phyloP scores from a whole-genome alignment of 2,329 filamentous ascomycete species.

The Pyrenochaeta sp. region DNA sequence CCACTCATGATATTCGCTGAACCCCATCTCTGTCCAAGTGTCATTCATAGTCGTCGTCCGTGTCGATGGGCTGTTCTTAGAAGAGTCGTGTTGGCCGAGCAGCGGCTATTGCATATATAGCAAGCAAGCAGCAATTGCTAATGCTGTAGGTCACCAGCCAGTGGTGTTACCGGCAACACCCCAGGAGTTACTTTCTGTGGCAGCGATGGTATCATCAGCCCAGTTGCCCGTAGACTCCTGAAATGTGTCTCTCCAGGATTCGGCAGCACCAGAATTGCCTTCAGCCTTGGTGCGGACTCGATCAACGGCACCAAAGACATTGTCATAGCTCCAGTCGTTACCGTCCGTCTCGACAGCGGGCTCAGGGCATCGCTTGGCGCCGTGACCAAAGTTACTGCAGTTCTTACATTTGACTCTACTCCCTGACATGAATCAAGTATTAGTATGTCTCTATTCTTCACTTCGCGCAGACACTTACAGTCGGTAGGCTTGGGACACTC shows the following conservation, averaged over 20 bases:
- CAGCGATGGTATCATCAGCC: slow-evolving; percentile 22
- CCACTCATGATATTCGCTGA: no score
- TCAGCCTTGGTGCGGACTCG: slow-evolving; percentile 31
- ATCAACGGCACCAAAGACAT: slow-evolving; percentile 21
- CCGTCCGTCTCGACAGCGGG: slow-evolving; percentile 34
- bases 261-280: slow-evolving; percentile 19
- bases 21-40: no score
- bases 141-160: slow-evolving; percentile 14
- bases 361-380: slow-evolving; percentile 51
- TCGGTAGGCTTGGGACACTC: slow-evolving; percentile 65
- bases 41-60: no score
- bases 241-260: slow-evolving; percentile 25
- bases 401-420: slow-evolving; percentile 67
- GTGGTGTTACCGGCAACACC: slow-evolving; percentile 6
- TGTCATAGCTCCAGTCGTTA: slow-evolving; percentile 33
- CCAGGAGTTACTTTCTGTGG: slow-evolving; percentile 15
- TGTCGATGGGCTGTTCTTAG: no score
- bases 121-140: slow-evolving; percentile 2
- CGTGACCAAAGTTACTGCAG: slow-evolving; percentile 59
- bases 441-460: no score
- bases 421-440: no score
- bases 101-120: not conserved
- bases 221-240: slow-evolving; percentile 20
- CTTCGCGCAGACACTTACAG: no score
- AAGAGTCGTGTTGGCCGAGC: slow-evolving; percentile 2